Percentiles rank a stretch among this genome's conserved stretches.
phyloP scores from a whole-genome alignment of 2,329 filamentous ascomycete genomes.

The Mycosphaerella sp. region DNA sequence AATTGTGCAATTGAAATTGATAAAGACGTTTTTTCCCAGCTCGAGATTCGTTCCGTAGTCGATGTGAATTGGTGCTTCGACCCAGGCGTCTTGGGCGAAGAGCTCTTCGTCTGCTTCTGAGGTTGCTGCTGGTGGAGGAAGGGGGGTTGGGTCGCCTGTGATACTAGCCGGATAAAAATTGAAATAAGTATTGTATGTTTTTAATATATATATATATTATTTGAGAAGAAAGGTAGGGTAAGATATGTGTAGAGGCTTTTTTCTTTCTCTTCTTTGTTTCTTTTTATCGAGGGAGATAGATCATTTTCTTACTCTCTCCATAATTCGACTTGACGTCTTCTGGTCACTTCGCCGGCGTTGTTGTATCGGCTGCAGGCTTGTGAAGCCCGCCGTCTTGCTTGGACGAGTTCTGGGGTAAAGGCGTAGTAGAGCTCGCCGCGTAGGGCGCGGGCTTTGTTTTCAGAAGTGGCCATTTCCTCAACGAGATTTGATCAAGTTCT shows the following conservation, averaged over 20 bases:
- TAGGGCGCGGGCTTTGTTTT: constrained; percentile 31
- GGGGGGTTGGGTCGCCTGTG: constrained; percentile 52
- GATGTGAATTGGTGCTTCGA: constrained; percentile 62
- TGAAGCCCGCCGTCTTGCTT: constrained; percentile 57
- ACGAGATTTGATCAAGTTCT: too few relatives aligned
- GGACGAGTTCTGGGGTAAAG: constrained; percentile 63
- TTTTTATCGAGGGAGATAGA: not conserved
- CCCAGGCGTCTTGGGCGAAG: constrained; percentile 60
- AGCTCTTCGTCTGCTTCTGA: constrained; percentile 59
- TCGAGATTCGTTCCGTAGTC: constrained; percentile 75
- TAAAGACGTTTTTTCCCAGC: constrained; percentile 63
- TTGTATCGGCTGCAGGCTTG: constrained; percentile 60
- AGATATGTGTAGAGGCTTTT: too few relatives aligned
- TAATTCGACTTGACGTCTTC: constrained; percentile 58
- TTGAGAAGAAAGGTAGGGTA: too few relatives aligned
- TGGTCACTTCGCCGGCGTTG: constrained; percentile 48
- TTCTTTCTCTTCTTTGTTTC: too few relatives aligned
- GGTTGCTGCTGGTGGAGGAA: constrained; percentile 54
- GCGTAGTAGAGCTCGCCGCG: constrained; percentile 61
- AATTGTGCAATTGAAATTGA: constrained; percentile 70
- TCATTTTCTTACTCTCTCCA: constrained; percentile 53
- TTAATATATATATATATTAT: too few relatives aligned
- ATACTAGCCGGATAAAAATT: constrained; percentile 44
- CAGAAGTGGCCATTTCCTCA: constrained; percentile 22
- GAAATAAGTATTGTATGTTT: too few relatives aligned